Evolutionary conservation across 495 filamentous ascomycete genomes (phyloP).

Genomic region (Glarea lozoyensis): DNA sequence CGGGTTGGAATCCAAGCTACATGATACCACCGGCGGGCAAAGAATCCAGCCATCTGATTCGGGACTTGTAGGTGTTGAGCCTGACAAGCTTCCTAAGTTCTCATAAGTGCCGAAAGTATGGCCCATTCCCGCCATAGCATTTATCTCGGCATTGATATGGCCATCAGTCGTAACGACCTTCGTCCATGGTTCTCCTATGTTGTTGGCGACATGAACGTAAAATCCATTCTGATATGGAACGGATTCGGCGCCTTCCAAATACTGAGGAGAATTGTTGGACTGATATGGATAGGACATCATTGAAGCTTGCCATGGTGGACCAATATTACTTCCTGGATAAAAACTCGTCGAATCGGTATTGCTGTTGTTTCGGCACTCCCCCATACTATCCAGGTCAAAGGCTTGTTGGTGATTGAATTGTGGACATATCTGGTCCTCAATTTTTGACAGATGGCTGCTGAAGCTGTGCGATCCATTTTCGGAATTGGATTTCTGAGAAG

Average conservation of each 20-base stretch:
- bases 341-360: background rate
- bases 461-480: background rate
- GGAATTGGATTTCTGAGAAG: background rate
- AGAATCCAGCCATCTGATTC: conserved; percentile 6
- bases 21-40: background rate
- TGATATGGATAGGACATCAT: conserved; percentile 11
- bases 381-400: background rate
- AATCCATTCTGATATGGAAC: conserved; percentile 3
- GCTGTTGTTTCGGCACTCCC: conserved; percentile 1
- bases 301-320: background rate
- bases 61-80: conserved; percentile 8
- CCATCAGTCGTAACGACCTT: background rate
- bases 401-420: background rate
- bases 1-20: background rate
- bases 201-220: background rate
- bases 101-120: conserved; percentile 9
- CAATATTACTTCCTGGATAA: conserved; percentile 3
- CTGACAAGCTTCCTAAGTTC: conserved; percentile 5
- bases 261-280: conserved; percentile 2
- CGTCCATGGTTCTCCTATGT: conserved; percentile 6
- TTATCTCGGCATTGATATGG: background rate
- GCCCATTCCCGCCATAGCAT: conserved; percentile 4
- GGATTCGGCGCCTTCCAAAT: conserved; percentile 2
- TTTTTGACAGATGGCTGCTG: background rate
- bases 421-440: background rate